Evolutionary conservation across 2,329 filamentous ascomycete genomes (phyloP), one percentile per base, ranked within the genome.

Genomic region (Clonostachys solani): DNA sequence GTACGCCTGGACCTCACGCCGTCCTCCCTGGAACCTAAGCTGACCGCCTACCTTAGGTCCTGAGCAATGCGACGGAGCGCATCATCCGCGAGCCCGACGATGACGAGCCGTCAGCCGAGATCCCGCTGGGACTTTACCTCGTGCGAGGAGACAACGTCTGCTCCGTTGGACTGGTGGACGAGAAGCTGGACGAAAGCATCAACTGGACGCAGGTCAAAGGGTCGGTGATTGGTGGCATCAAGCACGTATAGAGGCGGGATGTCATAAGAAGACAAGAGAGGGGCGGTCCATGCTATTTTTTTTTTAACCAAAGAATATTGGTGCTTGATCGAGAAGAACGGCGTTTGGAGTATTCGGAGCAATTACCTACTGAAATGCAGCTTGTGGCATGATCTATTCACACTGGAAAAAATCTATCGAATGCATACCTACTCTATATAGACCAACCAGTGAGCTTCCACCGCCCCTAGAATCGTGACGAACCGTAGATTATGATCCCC

Each of bases 111-210:
- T 95, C 87, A 40, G 81, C 84, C 49, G 83, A 94, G 62, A 84
- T 94, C 16, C 83, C 87, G 5, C 82, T 96, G 52, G 94, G 94
- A 2, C 71, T 97, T 6, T 97, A 96, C 65, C 78, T 99, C 49
- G 88, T 99, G 48, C 81, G 94, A 50, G 94, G 94, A 45, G 94
- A 99, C 65, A 96, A 95, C 61, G 92, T 99, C 43, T 92, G 91
- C 52, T 78, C 95, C 15, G 88, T 94, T 49, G 94, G 94, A 3
- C 74, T 95, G 48, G 85, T 99, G 33, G 91, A 99, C 65, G 92
- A 96, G 67, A 80, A 87, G 56, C 73, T 97, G 49, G 94, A 99
- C 69, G 80, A 77, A 37, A 91, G 86, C 58, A 97, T 99, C 62
- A 86, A 96, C 70, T 99, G 94, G 94, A 77, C 79, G 17, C 85